phyloP scores from a whole-genome alignment of 2,329 filamentous ascomycete species.

The Curvularia lunata region DNA sequence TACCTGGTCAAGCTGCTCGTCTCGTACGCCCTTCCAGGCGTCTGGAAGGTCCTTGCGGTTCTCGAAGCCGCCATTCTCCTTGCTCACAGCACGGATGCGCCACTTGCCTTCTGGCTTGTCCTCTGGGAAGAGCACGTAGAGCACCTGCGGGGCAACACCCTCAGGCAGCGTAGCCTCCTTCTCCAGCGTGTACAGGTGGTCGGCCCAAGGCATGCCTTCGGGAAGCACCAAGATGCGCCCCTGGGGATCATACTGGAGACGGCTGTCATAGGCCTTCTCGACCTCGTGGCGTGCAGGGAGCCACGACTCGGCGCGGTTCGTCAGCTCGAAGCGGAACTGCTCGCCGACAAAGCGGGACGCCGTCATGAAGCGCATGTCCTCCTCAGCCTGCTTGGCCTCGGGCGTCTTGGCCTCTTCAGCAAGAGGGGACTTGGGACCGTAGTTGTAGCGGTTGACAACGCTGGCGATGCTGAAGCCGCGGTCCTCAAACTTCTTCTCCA shows the following conservation, averaged over 20 bases:
- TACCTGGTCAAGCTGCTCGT: slow-evolving; percentile 79
- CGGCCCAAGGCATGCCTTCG: slow-evolving; percentile 90
- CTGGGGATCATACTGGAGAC: slow-evolving; percentile 70
- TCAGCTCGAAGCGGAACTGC: slow-evolving; percentile 82
- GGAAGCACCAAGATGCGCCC: slow-evolving; percentile 81
- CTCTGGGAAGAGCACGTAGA: slow-evolving; percentile 93
- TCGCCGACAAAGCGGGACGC: slow-evolving; percentile 87
- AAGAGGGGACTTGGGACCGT: slow-evolving; percentile 60
- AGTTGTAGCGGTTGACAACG: slow-evolving; percentile 85
- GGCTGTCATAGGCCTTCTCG: slow-evolving; percentile 73
- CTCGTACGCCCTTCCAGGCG: slow-evolving; percentile 88
- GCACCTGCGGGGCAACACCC: slow-evolving; percentile 62
- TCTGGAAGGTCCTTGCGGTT: slow-evolving; percentile 91
- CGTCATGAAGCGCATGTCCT: slow-evolving; percentile 78
- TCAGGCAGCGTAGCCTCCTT: slow-evolving; percentile 55
- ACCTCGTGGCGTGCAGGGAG: slow-evolving; percentile 85
- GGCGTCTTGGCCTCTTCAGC: slow-evolving; percentile 38
- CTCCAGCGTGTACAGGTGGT: slow-evolving; percentile 91
- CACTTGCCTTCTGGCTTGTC: slow-evolving; percentile 78
- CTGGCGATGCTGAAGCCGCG: slow-evolving; percentile 84
- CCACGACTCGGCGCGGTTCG: slow-evolving; percentile 79
- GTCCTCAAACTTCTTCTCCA: slow-evolving; percentile 83
- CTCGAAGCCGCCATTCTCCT: slow-evolving; percentile 82
- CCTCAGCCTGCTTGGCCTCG: slow-evolving; percentile 66
- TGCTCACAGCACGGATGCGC: slow-evolving; percentile 92